Base-by-base conservation (phyloP, 768 basidiomycete species). In the Amanita inopinata region DNA sequence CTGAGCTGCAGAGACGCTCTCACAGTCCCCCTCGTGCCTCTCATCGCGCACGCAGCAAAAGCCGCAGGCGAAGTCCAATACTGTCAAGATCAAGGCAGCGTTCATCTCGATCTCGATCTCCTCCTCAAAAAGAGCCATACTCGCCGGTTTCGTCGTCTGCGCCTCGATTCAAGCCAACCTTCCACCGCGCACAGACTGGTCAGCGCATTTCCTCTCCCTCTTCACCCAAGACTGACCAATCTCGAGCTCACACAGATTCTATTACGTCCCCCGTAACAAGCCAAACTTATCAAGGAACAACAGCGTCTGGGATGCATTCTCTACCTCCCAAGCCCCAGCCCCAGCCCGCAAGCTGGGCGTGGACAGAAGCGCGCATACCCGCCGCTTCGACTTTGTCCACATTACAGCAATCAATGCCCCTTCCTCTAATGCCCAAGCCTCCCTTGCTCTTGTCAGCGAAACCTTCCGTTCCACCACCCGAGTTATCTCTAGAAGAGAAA, bases 351-450 rank as follows among this genome's bases (percentile, higher is more conserved):
- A 20, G 17, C 15, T 7, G 6, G 18, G 15, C 35, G n/a, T 14
- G n/a, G 17, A 37, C 35, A 18, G 6, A 9, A n/a, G 35, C 18
- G 5, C 11, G 6, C 35, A 5, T 7, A 18, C 41, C 14, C 31
- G 5, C 33, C 33, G 15, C 14, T 1, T 12, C 15, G 11, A 11
- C 43, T 4, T 27, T 27, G 4, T 4, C 17, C 15, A 12, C 33
- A 10, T 15, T 34, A 20, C 40, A 28, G 15, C 45, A 41, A 30
- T 27, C 45, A 3, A 46, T 34, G 8, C 50, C 51, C 8, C 49
- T 52, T 0, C 51, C 53, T 15, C 48, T 52, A 5, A 40, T 49
- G 17, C 54, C 57, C 3, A 28, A 46, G 8, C 34, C 52, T 0
- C 52, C 53, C 8, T 7, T 38, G n/a, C 38, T 49, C 30, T 34